Conservation (phyloP, 2,329 filamentous ascomycete species). For the Dactylellina leptospora region DNA sequence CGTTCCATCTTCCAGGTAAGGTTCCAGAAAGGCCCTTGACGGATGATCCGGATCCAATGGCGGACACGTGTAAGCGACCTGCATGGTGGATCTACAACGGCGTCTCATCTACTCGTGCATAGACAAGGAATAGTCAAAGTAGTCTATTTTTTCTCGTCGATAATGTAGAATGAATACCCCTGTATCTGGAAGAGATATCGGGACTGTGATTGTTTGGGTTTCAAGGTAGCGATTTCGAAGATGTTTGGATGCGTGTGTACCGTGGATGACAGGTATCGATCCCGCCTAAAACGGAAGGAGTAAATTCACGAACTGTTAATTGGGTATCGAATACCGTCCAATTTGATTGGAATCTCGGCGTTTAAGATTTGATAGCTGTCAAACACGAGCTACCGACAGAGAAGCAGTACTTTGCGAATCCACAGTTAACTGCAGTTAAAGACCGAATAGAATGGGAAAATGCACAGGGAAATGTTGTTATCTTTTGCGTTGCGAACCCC, state of each 20-base stretch:
- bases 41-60: background rate
- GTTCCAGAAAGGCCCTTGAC: background rate
- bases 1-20: conserved; percentile 3
- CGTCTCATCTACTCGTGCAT: conserved; percentile 8
- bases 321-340: background rate
- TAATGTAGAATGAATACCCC: too few relatives aligned
- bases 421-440: too few relatives aligned
- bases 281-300: background rate
- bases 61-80: conserved; percentile 2
- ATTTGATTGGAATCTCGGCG: conserved; percentile 11
- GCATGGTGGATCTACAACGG: conserved; percentile 19
- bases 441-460: too few relatives aligned
- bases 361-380: conserved; percentile 3
- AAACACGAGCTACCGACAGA: background rate
- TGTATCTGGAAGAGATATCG: background rate
- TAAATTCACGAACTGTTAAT: background rate
- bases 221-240: too few relatives aligned
- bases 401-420: too few relatives aligned
- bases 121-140: conserved; percentile 18
- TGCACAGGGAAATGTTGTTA: conserved; percentile 14
- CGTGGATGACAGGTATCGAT: background rate
- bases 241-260: too few relatives aligned
- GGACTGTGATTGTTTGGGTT: too few relatives aligned
- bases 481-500: conserved; percentile 43
- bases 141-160: too few relatives aligned